Base-by-base conservation (phyloP, 352 stramenopile genomes). In the Phytophthora multivora region DNA sequence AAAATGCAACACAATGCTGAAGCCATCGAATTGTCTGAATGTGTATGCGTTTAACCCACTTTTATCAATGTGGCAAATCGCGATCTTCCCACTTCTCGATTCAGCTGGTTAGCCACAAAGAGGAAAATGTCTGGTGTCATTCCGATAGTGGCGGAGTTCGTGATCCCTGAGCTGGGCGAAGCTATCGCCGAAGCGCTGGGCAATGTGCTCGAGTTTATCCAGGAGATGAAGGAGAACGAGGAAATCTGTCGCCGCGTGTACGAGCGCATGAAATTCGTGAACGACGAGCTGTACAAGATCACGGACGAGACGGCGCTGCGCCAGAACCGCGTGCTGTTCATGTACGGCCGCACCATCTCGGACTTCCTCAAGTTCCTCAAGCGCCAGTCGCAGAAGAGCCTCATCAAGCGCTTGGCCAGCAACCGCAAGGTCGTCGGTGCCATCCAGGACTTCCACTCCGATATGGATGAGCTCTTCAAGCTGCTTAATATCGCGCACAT, bases 211-310 rank as follows among this genome's bases (percentile, higher is more conserved):
- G 50, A 51, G 19, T 59, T 79, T 8, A 72, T 71, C 33, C 48
- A 59, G 21, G 43, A 75, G 46, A 51, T 75, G 55, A 75, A 69
- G 56, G 61, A 71, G 46, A 71, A 71, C 61, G 61, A 71, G 45
- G 61, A 75, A 6, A 62, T 63, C 38, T 75, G 66, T 41, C 48
- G 43, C 0, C 54, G 61, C 23, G 66, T 75, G 50, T 56, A 63
- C 39, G 48, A 68, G 26, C 66, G 66, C 38, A 60, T 75, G 51
- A 55, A 57, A 59, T 75, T 73, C 28, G 59, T 82, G 38, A 42
- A 59, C 28, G 62, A 68, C 38, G 70, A 79, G 41, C 67, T 81
- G 21, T 59, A 66, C 46, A 71, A 77, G 62, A 74, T 81, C 51
- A 39, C 61, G 56, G 66, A 75, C 55, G 55, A 72, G 35, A 56